phyloP scores from a whole-genome alignment of 2,329 filamentous ascomycete species.

The Rhinocladiella similis region DNA sequence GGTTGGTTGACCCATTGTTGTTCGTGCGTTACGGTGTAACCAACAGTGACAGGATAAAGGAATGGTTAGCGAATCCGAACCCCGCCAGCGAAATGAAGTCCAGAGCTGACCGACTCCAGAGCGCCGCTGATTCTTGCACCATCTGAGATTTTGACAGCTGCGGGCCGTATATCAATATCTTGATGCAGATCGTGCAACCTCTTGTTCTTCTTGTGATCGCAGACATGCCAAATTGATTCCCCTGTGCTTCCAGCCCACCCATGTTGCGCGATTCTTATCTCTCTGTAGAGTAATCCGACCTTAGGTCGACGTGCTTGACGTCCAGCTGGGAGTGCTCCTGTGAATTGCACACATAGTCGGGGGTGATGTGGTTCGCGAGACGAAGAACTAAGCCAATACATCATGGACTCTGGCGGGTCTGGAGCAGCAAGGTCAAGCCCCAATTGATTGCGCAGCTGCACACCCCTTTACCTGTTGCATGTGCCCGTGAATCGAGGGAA shows the following conservation, averaged over 20 bases:
- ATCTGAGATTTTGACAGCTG: constrained; percentile 10
- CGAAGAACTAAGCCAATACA: too few species aligned
- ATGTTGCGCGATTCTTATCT: not conserved
- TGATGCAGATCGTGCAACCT: not conserved
- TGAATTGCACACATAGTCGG: too few species aligned
- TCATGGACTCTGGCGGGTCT: too few species aligned
- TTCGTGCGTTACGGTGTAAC: constrained; percentile 8
- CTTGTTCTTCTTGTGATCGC: not conserved
- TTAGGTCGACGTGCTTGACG: too few species aligned
- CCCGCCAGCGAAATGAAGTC: not conserved
- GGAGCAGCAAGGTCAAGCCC: too few species aligned
- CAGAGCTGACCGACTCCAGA: constrained; percentile 1
- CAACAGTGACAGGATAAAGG: not conserved
- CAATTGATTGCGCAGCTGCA: too few species aligned
- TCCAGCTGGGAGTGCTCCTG: too few species aligned
- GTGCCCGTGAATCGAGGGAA: too few species aligned
- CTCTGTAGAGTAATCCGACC: too few species aligned
- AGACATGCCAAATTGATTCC: not conserved
- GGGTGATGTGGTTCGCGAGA: too few species aligned
- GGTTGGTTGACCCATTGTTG: constrained; percentile 9
- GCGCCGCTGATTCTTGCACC: not conserved
- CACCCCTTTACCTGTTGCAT: too few species aligned
- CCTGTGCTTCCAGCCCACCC: not conserved
- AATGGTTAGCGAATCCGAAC: not conserved
- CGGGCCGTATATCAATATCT: not conserved